A percentile compares a stretch with the other conserved stretches of the same genome.
These are phyloP conservation scores for Alternaria brassicicola DNA, from an alignment of 2,329 filamentous ascomycete genomes.

Conservation along the genomic window DNA sequence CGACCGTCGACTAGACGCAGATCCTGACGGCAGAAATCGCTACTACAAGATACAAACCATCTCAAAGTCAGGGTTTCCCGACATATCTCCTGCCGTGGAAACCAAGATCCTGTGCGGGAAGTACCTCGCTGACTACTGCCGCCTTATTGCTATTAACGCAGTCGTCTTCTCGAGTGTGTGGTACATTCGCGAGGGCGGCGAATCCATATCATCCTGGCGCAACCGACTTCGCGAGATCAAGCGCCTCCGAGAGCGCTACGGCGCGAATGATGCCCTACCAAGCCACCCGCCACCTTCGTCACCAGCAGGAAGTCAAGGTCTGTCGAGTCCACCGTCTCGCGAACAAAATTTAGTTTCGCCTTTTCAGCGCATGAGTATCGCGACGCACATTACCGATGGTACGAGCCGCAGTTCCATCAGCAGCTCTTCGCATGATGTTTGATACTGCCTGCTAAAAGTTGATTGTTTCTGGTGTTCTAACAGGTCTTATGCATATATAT, in stretches of 20 bases:
- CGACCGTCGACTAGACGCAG: slow-evolving; percentile 55
- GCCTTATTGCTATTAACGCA: slow-evolving; percentile 88
- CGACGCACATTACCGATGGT: slow-evolving; percentile 45
- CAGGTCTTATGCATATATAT: slow-evolving; percentile 7
- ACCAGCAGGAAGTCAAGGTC: slow-evolving; percentile 24
- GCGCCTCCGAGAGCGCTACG: slow-evolving; percentile 70
- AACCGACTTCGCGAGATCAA: slow-evolving; percentile 85
- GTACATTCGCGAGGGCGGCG: slow-evolving; percentile 75
- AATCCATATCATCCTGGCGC: slow-evolving; percentile 89
- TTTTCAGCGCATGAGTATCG: slow-evolving; percentile 46
- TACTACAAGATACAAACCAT: slow-evolving; percentile 93
- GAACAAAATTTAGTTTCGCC: slow-evolving; percentile 37
- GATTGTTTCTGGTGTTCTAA: slow-evolving; percentile 12
- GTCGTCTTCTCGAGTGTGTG: slow-evolving; percentile 94
- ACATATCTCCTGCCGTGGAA: slow-evolving; percentile 86
- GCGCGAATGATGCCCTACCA: slow-evolving; percentile 20
- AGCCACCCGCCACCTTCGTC: slow-evolving; percentile 29
- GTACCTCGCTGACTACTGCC: slow-evolving; percentile 82
- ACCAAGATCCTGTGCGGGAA: slow-evolving; percentile 86
- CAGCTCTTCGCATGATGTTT: slow-evolving; percentile 42
- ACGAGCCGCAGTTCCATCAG: slow-evolving; percentile 47
- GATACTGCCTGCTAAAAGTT: slow-evolving; percentile 12
- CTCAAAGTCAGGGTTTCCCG: slow-evolving; percentile 85
- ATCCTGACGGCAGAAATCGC: slow-evolving; percentile 50
- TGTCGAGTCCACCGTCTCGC: slow-evolving; percentile 38